phyloP scores from a whole-genome alignment of 2,329 filamentous ascomycete species.

The Hansfordia pulvinata region DNA sequence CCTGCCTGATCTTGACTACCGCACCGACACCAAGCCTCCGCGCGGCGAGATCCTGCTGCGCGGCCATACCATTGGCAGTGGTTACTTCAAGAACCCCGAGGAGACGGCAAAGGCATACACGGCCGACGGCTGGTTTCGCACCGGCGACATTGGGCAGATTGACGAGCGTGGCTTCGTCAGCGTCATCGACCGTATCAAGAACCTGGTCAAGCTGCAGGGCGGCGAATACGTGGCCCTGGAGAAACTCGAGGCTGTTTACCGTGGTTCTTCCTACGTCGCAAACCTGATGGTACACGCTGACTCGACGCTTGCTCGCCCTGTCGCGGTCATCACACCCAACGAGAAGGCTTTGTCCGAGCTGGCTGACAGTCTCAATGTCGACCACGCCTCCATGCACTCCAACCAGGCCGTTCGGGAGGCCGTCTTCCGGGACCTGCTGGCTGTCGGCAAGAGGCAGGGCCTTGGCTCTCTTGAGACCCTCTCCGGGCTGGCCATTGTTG shows the following conservation, averaged over 20 bases:
- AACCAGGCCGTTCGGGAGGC: constrained; percentile 48
- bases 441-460: constrained; percentile 49
- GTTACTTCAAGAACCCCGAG: constrained; percentile 75
- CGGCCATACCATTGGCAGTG: constrained; percentile 58
- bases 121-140: constrained; percentile 90
- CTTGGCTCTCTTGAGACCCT: constrained; percentile 62
- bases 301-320: constrained; percentile 57
- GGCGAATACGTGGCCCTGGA: constrained; percentile 96
- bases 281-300: constrained; percentile 86
- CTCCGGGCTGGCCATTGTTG: constrained; percentile 61
- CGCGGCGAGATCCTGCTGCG: constrained; percentile 91
- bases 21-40: constrained; percentile 56
- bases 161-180: constrained; percentile 65
- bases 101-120: constrained; percentile 72
- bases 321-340: constrained; percentile 65
- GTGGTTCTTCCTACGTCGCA: constrained; percentile 61
- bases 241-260: constrained; percentile 87
- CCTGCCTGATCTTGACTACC: constrained; percentile 79
- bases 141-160: constrained; percentile 89
- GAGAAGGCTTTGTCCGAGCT: constrained; percentile 49
- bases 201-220: constrained; percentile 87
- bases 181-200: constrained; percentile 96
- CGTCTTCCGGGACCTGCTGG: constrained; percentile 55
- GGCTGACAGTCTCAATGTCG: constrained; percentile 46
- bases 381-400: constrained; percentile 53